A percentile compares a stretch with the other conserved stretches of the same genome.
Conservation (phyloP, 441 rosid genomes). For the Adansonia rubrostipa region DNA sequence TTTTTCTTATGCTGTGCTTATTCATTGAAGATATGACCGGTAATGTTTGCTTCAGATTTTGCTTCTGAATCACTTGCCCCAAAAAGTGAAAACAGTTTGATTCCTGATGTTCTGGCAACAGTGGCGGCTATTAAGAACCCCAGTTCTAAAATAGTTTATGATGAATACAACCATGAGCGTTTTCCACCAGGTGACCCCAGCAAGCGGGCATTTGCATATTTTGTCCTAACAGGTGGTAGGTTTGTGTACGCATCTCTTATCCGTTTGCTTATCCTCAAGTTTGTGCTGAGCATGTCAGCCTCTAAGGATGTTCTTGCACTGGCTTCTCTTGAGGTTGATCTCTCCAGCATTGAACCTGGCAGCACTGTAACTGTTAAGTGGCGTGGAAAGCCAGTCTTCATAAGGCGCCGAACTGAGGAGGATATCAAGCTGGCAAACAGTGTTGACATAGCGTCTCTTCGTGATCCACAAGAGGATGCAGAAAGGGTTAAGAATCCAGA, state of each 20-base stretch:
- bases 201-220: constrained; percentile 63
- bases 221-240: constrained; percentile 56
- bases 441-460: constrained; percentile 49
- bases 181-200: constrained; percentile 60
- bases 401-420: constrained; percentile 55
- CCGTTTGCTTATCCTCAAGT: constrained; percentile 55
- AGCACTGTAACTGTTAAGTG: constrained; percentile 57
- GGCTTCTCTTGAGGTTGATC: constrained; percentile 60
- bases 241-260: constrained; percentile 53
- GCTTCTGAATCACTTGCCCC: constrained; percentile 47
- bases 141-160: constrained; percentile 49
- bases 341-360: constrained; percentile 54
- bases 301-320: constrained; percentile 59
- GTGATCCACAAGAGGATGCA: constrained; percentile 52
- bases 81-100: constrained; percentile 31
- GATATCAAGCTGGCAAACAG: constrained; percentile 56
- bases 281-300: constrained; percentile 62
- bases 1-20: not conserved
- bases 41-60: constrained; percentile 41
- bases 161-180: constrained; percentile 53
- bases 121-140: constrained; percentile 53
- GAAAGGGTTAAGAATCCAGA: constrained; percentile 57
- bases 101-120: constrained; percentile 43
- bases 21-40: not conserved
- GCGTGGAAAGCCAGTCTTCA: constrained; percentile 62